Percentiles rank a stretch among this genome's conserved stretches.
Evolutionary conservation across 768 basidiomycete genomes (phyloP).

Genomic region (Lactifluus rugatus): DNA sequence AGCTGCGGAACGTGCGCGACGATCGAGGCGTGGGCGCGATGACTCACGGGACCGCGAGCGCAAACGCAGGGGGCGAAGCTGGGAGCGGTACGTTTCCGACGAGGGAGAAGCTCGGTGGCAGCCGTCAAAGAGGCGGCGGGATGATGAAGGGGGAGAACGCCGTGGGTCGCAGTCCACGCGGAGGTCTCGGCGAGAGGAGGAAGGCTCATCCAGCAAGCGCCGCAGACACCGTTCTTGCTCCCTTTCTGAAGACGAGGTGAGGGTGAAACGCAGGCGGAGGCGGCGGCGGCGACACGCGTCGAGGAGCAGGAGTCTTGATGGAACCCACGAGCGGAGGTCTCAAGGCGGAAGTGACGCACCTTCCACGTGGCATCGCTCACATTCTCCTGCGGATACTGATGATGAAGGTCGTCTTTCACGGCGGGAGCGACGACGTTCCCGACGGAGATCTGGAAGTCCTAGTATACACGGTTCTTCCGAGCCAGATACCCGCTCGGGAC

Average conservation of each 20-base stretch:
- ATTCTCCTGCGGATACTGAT: neutral
- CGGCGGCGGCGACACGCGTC: neutral
- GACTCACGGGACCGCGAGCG: constrained; percentile 38
- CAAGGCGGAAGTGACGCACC: neutral
- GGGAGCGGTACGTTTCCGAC: constrained; percentile 40
- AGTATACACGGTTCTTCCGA: neutral
- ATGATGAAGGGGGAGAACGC: constrained; percentile 28
- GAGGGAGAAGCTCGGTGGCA: constrained; percentile 24
- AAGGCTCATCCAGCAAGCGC: constrained; percentile 21
- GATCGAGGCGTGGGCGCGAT: constrained; percentile 31
- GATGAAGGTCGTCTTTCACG: constrained; percentile 1
- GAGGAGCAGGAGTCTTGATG: constrained; percentile 5
- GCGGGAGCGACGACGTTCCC: neutral
- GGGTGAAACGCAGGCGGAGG: neutral
- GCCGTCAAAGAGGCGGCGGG: constrained; percentile 30
- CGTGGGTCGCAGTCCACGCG: constrained; percentile 27
- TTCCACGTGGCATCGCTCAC: constrained; percentile 9
- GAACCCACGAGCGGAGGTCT: neutral
- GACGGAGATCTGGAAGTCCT: constrained; percentile 2
- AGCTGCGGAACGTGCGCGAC: constrained; percentile 49
- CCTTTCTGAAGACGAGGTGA: constrained; percentile 17
- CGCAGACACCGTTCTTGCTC: constrained; percentile 22
- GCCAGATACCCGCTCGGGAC: neutral
- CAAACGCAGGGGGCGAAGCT: constrained; percentile 38
- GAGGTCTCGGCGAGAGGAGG: constrained; percentile 16